A percentile compares a stretch with the other conserved stretches of the same genome.
phyloP scores from a whole-genome alignment of 331 rosid species.

The Pyrus hybrid region DNA sequence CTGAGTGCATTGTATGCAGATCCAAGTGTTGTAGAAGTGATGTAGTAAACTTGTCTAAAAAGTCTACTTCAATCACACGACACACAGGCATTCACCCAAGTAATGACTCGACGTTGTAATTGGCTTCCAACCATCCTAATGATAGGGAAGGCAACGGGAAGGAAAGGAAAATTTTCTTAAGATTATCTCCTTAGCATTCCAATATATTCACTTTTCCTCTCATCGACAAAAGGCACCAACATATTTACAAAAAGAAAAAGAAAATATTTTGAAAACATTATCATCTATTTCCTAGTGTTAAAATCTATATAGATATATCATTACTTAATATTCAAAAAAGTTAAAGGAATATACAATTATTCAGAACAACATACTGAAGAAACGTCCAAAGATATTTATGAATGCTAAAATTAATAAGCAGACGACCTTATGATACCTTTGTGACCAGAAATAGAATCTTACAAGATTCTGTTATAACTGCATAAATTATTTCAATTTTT shows the following conservation, averaged over 20 bases:
- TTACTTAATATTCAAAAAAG: not conserved
- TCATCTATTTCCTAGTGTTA: not conserved
- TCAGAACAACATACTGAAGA: not conserved
- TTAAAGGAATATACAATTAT: not conserved
- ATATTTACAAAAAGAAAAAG: not conserved
- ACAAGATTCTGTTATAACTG: not conserved
- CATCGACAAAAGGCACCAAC: not conserved
- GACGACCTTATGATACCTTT: not conserved
- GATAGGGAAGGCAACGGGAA: no score
- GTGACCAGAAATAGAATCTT: not conserved
- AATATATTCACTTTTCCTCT: not conserved
- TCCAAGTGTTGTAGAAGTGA: not conserved
- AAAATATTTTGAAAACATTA: not conserved
- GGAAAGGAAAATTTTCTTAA: not conserved
- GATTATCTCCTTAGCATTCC: not conserved
- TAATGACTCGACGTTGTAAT: not conserved
- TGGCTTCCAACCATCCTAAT: not conserved
- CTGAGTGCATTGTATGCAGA: not conserved
- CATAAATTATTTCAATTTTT: not conserved
- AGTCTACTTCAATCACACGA: not conserved
- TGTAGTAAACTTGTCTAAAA: not conserved
- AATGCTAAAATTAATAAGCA: not conserved
- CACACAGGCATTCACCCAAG: not conserved
- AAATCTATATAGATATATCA: not conserved
- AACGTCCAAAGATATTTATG: not conserved